phyloP scores from a whole-genome alignment of 2,329 filamentous ascomycete genomes.

The Aspergillus fumigatus region DNA sequence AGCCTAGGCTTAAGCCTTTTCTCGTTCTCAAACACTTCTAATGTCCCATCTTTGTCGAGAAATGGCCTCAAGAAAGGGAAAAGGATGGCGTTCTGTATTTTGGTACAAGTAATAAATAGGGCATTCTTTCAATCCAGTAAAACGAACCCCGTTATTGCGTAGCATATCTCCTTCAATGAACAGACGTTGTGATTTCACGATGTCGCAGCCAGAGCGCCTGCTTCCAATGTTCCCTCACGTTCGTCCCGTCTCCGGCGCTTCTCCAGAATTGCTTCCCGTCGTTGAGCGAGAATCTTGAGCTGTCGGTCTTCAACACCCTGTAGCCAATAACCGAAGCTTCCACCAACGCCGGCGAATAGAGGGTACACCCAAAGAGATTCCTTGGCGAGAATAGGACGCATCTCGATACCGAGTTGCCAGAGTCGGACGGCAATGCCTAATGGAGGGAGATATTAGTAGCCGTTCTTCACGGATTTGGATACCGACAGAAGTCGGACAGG shows the following conservation, averaged over 20 bases:
- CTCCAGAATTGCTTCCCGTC: conserved; percentile 76
- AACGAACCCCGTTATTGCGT: not conserved
- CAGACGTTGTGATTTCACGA: conserved; percentile 23
- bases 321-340: conserved; percentile 95
- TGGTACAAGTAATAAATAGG: conserved; percentile 23
- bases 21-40: not conserved
- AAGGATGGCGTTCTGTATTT: conserved; percentile 25
- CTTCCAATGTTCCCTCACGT: conserved; percentile 50
- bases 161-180: not conserved
- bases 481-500: not conserved
- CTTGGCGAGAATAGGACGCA: conserved; percentile 87
- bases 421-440: conserved; percentile 84
- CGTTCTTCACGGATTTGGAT: not conserved
- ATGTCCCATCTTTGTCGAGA: not conserved
- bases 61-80: not conserved
- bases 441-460: conserved; percentile 2
- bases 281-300: conserved; percentile 68
- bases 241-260: conserved; percentile 78
- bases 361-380: conserved; percentile 88
- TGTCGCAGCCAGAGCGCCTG: conserved; percentile 32
- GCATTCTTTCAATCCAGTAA: not conserved
- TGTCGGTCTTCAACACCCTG: conserved; percentile 84
- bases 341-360: conserved; percentile 77
- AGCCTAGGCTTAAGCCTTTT: not conserved
- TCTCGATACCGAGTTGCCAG: conserved; percentile 98